Evolutionary conservation across 345 rosid species (phyloP).

Genomic region (Combretum micranthum): DNA sequence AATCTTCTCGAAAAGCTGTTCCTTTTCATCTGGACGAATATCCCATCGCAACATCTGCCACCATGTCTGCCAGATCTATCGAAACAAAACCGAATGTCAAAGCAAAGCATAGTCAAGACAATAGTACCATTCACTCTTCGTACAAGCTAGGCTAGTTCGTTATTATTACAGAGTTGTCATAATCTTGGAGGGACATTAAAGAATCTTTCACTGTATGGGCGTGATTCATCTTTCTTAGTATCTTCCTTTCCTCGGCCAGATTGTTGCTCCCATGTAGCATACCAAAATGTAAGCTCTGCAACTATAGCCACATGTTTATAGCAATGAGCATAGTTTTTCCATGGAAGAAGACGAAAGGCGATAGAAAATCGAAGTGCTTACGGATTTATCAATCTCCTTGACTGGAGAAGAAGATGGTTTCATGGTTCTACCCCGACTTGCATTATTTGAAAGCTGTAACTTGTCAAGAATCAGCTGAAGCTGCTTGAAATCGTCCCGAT

Average conservation of each 20-base stretch:
- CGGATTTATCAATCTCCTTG: conserved; percentile 6
- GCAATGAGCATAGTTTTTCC: not conserved
- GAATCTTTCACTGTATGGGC: not conserved
- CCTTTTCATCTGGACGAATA: not conserved
- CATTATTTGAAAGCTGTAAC: not conserved
- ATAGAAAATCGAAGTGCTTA: not conserved
- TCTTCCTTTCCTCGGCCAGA: conserved; percentile 6
- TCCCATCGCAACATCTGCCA: not conserved
- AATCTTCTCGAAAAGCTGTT: not conserved
- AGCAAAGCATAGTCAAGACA: not conserved
- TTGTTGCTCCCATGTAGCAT: conserved; percentile 11
- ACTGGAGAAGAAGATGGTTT: not conserved
- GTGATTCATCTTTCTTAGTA: not conserved
- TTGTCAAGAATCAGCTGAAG: conserved; percentile 1
- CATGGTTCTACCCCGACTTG: conserved; percentile 1
- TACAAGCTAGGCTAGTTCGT: too few relatives aligned
- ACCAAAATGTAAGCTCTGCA: conserved; percentile 8
- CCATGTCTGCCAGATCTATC: not conserved
- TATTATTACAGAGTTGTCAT: not conserved
- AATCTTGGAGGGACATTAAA: not conserved
- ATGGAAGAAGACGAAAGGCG: not conserved
- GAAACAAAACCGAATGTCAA: too few relatives aligned
- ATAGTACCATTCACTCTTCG: not conserved
- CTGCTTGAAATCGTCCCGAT: conserved; percentile 1
- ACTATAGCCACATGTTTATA: not conserved